Percentiles rank a stretch among this genome's conserved stretches.
phyloP scores from a whole-genome alignment of 345 rosid genomes.

The Brassica cretica region DNA sequence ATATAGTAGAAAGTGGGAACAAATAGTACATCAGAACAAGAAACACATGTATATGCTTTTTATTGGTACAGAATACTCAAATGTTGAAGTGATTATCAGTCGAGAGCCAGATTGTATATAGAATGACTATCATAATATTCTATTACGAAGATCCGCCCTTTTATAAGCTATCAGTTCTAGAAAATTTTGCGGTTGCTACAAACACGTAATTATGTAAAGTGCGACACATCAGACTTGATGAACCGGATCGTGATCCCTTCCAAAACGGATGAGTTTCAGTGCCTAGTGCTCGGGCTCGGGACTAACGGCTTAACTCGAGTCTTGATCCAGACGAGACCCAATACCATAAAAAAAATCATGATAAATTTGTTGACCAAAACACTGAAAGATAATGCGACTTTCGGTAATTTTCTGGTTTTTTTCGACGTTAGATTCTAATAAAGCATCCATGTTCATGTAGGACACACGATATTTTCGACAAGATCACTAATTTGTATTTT shows the following conservation, averaged over 20 bases:
- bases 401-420: background rate
- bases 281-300: background rate
- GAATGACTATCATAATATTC: background rate
- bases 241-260: background rate
- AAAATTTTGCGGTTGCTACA: background rate
- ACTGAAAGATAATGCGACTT: constrained; percentile 8
- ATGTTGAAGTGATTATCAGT: too few species aligned
- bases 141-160: background rate
- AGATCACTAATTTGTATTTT: constrained; percentile 7
- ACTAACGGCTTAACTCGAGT: background rate
- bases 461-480: constrained; percentile 10
- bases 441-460: constrained; percentile 26
- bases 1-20: too few species aligned
- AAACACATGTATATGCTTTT: too few species aligned
- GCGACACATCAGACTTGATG: background rate
- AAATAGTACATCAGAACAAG: too few species aligned
- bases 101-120: too few species aligned
- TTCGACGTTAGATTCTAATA: constrained; percentile 5
- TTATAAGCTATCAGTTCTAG: background rate
- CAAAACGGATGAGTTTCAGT: background rate
- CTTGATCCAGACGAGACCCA: background rate
- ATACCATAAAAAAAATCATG: background rate
- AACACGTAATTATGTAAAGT: background rate
- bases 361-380: background rate
- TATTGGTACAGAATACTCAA: too few species aligned